Evolutionary conservation across 352 stramenopile species (phyloP), one percentile per base, ranked within the genome.

Genomic region (Globisporangium nunn): DNA sequence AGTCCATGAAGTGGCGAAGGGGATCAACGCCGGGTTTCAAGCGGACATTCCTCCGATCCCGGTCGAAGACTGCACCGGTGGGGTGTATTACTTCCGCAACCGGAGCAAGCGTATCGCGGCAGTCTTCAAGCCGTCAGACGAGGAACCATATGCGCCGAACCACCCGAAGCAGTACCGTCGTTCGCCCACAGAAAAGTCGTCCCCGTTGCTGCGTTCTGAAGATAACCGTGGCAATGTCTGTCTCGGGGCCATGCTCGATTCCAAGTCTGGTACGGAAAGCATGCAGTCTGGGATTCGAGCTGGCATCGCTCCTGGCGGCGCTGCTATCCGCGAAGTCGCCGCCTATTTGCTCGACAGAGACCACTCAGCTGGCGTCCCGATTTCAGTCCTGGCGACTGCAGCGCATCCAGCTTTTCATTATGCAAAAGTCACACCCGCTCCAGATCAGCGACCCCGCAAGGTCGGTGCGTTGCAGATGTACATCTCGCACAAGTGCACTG

Each of bases 61-160:
- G 17, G 68, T 87, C 11, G 70, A 85, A 7, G 75, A 87, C 59
- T 85, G 78, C 54, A 87, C 72, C 0, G 78, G 81, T 4, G 78
- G 81, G 0, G 78, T 87, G 6, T 91, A 91, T 46, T 85, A 75
- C 56, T 62, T 86, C 4, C 69, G 76, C 28, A 69, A 64, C 3
- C 75, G 68, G 45, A 65, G 54, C 14, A 67, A 67, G 17, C 68
- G 75, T 10, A 61, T 91, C 39, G 66, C 64, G 2, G 79, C 68
- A 0, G 68, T 89, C 4, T 89, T 89, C 59, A 89, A 89, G 49
- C 79, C 79, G 0, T 60, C 62, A 0, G 79, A 89, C 33, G 79
- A 89, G 71, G 76, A 89, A 65, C 62, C 76, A 1, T 87, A 80
- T 37, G 77, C 78, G 3, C 54, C 58, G 1, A 85, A 85, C 61